These are phyloP conservation scores for Coemansia sp. DNA, from an alignment of 192 early-diverging fungal species.

Conservation along the genomic window DNA sequence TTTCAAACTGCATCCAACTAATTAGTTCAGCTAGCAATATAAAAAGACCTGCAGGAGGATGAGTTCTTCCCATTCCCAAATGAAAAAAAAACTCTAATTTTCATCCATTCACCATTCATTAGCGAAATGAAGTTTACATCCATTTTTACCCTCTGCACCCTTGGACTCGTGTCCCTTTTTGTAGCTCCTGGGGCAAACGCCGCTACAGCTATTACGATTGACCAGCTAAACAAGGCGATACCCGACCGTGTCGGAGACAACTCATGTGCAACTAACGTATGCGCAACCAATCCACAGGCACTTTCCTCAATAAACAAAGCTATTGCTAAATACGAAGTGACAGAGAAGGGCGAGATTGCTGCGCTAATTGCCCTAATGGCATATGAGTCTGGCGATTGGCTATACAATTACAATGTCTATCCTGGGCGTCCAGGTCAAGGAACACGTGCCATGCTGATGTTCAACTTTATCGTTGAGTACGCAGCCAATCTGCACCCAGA, in stretches of 20 bases:
- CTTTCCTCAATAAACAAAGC: slow-evolving; percentile 34
- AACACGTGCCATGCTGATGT: slow-evolving; percentile 52
- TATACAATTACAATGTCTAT: slow-evolving; percentile 53
- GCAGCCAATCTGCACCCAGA: slow-evolving; percentile 27
- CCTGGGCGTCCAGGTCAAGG: slow-evolving; percentile 50
- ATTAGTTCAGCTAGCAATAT: no score
- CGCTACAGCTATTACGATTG: slow-evolving; percentile 12
- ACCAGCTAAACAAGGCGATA: slow-evolving; percentile 31
- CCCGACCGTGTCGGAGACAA: slow-evolving; percentile 15
- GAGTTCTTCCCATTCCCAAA: no score
- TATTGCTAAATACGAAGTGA: slow-evolving; percentile 39
- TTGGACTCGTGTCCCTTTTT: not conserved
- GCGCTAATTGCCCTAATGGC: slow-evolving; percentile 50
- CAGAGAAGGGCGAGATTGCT: slow-evolving; percentile 28
- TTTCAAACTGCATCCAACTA: no score
- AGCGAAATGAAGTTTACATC: not conserved
- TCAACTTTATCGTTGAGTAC: slow-evolving; percentile 40
- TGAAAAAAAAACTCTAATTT: no score
- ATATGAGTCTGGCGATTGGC: slow-evolving; percentile 40
- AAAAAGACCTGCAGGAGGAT: no score
- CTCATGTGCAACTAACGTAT: slow-evolving; percentile 29
- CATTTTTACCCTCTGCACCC: not conserved
- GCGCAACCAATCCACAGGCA: slow-evolving; percentile 31
- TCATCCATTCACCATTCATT: not conserved
- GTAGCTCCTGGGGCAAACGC: not conserved